These are phyloP conservation scores for Xylaria palmicola DNA, from an alignment of 495 filamentous ascomycete genomes.

Conservation along the genomic window DNA sequence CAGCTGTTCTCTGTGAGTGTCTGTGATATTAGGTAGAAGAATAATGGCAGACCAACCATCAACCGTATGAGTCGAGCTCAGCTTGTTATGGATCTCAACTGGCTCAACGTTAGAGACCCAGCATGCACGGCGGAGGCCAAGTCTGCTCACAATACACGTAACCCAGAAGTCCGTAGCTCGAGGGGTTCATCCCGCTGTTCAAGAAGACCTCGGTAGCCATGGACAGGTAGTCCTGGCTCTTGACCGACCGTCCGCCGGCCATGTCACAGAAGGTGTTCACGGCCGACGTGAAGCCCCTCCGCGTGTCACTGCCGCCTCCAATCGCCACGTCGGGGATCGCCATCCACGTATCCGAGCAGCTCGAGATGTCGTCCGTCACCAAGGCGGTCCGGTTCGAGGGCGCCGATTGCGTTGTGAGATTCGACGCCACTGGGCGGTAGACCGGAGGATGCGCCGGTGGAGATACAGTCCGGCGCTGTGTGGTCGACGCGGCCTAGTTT, in stretches of 20 bases:
- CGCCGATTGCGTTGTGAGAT: neutral
- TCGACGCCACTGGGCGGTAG: neutral
- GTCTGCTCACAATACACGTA: constrained; percentile 30
- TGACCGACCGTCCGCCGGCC: constrained; percentile 24
- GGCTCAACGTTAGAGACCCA: neutral
- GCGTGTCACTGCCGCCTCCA: constrained; percentile 25
- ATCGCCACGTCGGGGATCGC: constrained; percentile 27
- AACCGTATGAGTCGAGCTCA: constrained; percentile 26
- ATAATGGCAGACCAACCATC: constrained; percentile 21
- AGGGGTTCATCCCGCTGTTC: constrained; percentile 22
- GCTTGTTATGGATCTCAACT: constrained; percentile 36
- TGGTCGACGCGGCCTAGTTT: constrained; percentile 1
- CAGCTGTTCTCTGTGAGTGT: constrained; percentile 21
- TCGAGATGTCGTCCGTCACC: constrained; percentile 29
- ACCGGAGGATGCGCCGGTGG: neutral
- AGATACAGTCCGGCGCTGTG: neutral
- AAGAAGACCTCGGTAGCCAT: constrained; percentile 33
- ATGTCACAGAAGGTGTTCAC: constrained; percentile 27
- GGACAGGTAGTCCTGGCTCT: constrained; percentile 27
- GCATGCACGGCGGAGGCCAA: neutral
- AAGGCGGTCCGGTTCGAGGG: neutral
- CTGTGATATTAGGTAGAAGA: neutral
- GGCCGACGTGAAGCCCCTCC: constrained; percentile 25
- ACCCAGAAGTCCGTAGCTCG: constrained; percentile 26
- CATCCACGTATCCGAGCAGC: constrained; percentile 30